A percentile compares a stretch with the other conserved stretches of the same genome.
phyloP scores from a whole-genome alignment of 2,329 filamentous ascomycete genomes.

The Ophiostoma ulmi region DNA sequence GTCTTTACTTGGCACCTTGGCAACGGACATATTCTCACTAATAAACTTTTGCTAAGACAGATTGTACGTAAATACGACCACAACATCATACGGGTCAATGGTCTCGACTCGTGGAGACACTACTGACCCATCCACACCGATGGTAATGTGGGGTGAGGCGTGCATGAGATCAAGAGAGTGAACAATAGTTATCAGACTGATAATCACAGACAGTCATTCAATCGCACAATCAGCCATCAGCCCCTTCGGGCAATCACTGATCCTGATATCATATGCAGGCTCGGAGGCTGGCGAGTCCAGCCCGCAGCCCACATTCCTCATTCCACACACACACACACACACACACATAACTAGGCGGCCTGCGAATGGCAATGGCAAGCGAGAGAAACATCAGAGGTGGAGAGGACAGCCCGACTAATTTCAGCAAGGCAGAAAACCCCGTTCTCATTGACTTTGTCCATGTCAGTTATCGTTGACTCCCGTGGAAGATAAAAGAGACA shows the following conservation, averaged over 20 bases:
- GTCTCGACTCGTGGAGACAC: background rate
- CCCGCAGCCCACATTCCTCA: background rate
- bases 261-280: background rate
- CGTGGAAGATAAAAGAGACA: background rate
- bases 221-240: background rate
- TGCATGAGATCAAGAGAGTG: background rate
- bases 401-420: background rate
- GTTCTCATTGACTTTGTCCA: too few species aligned
- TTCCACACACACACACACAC: background rate
- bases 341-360: background rate
- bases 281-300: background rate
- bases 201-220: background rate
- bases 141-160: constrained; percentile 11
- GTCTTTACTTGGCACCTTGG: constrained; percentile 16
- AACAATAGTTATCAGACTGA: constrained; percentile 9
- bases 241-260: background rate
- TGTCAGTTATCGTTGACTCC: background rate
- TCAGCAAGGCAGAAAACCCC: background rate
- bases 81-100: background rate
- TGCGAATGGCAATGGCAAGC: constrained; percentile 16
- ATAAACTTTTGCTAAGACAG: background rate
- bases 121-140: background rate
- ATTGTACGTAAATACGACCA: background rate
- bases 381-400: constrained; percentile 11
- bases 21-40: background rate